phyloP scores from a whole-genome alignment of 139 green algal species.

The Chlamydomonas schloesseri region DNA sequence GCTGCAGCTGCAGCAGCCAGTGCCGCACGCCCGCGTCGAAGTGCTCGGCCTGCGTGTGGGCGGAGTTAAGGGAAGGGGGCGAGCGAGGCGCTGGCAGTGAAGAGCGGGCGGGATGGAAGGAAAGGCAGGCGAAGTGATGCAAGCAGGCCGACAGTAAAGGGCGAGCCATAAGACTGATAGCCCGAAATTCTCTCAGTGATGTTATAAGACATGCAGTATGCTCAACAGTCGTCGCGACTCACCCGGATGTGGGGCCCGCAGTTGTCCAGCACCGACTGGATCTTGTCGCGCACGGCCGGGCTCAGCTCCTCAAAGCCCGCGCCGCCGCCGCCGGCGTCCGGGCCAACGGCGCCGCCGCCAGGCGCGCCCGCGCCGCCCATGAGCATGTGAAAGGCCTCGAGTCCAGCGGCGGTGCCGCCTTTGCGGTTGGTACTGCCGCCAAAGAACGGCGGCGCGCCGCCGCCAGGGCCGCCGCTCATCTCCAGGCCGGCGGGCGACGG shows the following conservation, averaged over 20 bases:
- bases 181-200: too few species aligned
- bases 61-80: too few species aligned
- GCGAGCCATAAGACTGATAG: too few species aligned
- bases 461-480: too few species aligned
- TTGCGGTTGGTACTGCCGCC: too few species aligned
- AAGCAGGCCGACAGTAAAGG: too few species aligned
- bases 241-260: conserved; percentile 39
- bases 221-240: too few species aligned
- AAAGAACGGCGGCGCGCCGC: too few species aligned
- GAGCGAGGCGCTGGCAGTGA: too few species aligned
- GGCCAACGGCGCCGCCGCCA: background rate
- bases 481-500: background rate
- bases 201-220: too few species aligned
- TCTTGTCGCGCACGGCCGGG: conserved; percentile 24
- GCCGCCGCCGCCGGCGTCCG: conserved; percentile 9
- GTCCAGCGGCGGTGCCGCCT: background rate
- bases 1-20: conserved; percentile 56
- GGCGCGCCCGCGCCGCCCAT: background rate
- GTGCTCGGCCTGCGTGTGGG: conserved; percentile 41
- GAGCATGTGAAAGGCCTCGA: conserved; percentile 23
- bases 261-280: conserved; percentile 33
- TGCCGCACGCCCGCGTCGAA: conserved; percentile 60
- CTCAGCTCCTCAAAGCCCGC: conserved; percentile 36
- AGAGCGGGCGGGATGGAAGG: too few species aligned
- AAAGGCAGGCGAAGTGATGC: too few species aligned